Evolutionary conservation across 1,139 yeast genomes (phyloP), one percentile per base, ranked within the genome.

Genomic region (Yamadazyma sp.): DNA sequence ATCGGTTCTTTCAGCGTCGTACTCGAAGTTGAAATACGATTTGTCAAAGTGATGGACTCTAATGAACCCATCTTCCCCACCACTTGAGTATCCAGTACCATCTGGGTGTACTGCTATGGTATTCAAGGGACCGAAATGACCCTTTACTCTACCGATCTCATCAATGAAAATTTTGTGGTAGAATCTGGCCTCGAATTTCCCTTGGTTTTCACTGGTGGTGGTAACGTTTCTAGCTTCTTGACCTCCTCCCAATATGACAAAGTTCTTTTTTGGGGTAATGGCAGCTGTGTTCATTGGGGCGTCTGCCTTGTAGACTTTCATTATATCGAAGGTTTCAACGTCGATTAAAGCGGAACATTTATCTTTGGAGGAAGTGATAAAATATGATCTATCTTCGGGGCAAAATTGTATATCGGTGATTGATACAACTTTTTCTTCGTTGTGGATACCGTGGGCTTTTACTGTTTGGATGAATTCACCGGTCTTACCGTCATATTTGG

Each of bases 221-320:
- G 99, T 92, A 62, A 92, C 99, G 64, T 91, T 95, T 67, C 91
- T 81, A 31, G 98, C 98, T 61, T 91, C 98, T 73, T 92, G 98
- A 80, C 99, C 99, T 69, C 99, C 99, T 41, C 98, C 98, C 49
- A 94, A 76, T 41, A 92, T 84, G 47, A 92, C 87, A 61, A 84
- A 91, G 61, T 92, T 94, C 69, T 94, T 92, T 42, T 81, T 73
- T 20, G 98, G 92, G 8, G 98, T 91, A 52, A 92, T 84, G 49
- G 96, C 85, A 20, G 98, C 98, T 26, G 96, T 81, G 72, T 94
- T 94, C 77, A 94, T 78, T 43, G 98, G 97, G 38, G 96, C 91
- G 62, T 89, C 97, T 7, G 96, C 85, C 55, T 76, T 79, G 65
- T 76, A 92, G 20, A 80, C 82, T 68, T 91, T 89, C 63, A 87